Evolutionary conservation across 2,329 filamentous ascomycete genomes (phyloP), one percentile per base, ranked within the genome.

Genomic region (Aureobasidium subglaciale): DNA sequence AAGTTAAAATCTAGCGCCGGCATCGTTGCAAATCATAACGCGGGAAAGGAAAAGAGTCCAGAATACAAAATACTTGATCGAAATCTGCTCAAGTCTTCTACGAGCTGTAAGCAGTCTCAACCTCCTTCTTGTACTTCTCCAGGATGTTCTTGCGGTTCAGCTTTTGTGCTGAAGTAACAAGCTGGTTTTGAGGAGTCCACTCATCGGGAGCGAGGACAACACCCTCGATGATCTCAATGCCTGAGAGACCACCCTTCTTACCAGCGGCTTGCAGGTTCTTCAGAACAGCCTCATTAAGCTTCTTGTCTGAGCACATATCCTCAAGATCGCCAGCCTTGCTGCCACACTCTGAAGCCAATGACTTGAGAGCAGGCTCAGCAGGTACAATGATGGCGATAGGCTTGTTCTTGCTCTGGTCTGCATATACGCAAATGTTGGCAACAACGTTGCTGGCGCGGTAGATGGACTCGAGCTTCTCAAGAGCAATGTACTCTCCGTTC

Each of bases 401-500:
- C 67, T 88, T 88, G 59, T 82, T 78, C 70, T 89, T 82, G 62
- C 86, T 81, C 61, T 81, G 73, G 58, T 89, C 87, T 38, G 89
- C 91, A 67, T 93, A 87, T 38, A 96, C 80, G 77, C 93, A 93
- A 68, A 96, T 84, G 73, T 95, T 95, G 58, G 82, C 81, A 18
- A 96, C 89, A 9, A 87, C 81, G n/a, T 83, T 79, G 9, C 81
- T 82, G 42, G 88, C 85, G 59, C 91, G 86, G 75, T 96, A 97
- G 55, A 95, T 79, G 3, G 91, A 87, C 75, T 97, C 92, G 58
- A 97, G 84, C 77, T 86, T 96, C 77, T 97, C 92, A 4, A 99
- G 81, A 20, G 92, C 93, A 70, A 97, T 95, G 73, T 97, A 97
- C 78, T 97, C 92, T 63, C 92, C 92, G 59, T 91, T 90, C 61